phyloP scores from a whole-genome alignment of 2,329 filamentous ascomycete species.

The Macroventuria anomochaeta region DNA sequence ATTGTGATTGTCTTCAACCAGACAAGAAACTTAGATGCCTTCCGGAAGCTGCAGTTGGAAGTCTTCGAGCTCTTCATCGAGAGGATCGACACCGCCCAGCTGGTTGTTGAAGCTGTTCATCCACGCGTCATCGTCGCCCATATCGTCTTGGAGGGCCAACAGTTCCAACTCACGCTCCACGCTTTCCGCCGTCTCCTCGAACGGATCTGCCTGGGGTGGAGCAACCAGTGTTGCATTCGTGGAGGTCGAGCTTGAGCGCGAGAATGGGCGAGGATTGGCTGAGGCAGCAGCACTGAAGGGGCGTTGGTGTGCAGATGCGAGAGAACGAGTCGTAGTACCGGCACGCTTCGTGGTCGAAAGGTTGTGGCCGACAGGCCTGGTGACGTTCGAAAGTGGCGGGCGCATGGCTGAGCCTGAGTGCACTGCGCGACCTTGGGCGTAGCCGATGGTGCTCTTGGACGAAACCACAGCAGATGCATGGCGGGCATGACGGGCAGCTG shows the following conservation, averaged over 20 bases:
- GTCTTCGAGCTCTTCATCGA: slow-evolving; percentile 39
- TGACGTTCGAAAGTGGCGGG: slow-evolving; percentile 47
- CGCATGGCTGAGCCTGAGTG: slow-evolving; percentile 51
- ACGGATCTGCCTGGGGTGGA: slow-evolving; percentile 9
- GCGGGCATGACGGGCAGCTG: slow-evolving; percentile 64
- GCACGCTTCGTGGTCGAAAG: slow-evolving; percentile 28
- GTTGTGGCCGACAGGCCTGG: slow-evolving; percentile 33
- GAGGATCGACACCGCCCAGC: slow-evolving; percentile 28
- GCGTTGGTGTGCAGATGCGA: slow-evolving; percentile 27
- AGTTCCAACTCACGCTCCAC: slow-evolving; percentile 43
- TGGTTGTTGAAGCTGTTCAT: slow-evolving; percentile 39
- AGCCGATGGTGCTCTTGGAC: slow-evolving; percentile 84
- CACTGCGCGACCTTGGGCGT: slow-evolving; percentile 74
- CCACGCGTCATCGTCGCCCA: slow-evolving; percentile 44
- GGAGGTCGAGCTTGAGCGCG: slow-evolving; percentile 44
- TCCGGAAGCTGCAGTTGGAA: slow-evolving; percentile 45
- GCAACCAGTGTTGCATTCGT: slow-evolving; percentile 41
- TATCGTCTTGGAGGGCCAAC: slow-evolving; percentile 33
- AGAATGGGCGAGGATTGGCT: slow-evolving; percentile 30
- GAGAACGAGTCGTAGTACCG: slow-evolving; percentile 22
- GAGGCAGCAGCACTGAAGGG: slow-evolving; percentile 21
- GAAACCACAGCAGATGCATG: slow-evolving; percentile 68
- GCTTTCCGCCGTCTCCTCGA: slow-evolving; percentile 44
- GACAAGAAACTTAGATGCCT: slow-evolving; percentile 28
- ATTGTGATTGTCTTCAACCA: too few relatives aligned